Evolutionary conservation across 78 protist species (phyloP).

Genomic region (Chrysochromulina parva): DNA sequence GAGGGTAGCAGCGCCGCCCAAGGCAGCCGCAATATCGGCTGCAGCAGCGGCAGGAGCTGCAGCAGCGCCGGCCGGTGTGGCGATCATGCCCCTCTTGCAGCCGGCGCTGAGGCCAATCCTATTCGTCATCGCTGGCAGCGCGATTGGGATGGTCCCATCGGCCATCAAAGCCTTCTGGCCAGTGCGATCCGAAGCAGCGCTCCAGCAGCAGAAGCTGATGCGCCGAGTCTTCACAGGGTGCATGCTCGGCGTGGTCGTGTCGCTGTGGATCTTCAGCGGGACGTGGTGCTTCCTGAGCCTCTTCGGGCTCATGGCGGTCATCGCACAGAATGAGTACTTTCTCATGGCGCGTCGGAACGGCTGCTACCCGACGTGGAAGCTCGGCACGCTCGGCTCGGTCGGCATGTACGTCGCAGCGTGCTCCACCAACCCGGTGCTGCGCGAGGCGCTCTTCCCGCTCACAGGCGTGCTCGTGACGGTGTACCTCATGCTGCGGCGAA

Average conservation of each 20-base stretch:
- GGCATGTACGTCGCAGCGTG: background rate
- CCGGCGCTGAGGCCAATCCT: too few relatives aligned
- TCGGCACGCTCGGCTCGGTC: background rate
- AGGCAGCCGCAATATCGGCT: too few relatives aligned
- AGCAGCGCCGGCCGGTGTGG: too few relatives aligned
- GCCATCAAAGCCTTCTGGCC: too few relatives aligned
- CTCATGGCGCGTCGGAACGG: background rate
- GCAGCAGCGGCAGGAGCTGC: too few relatives aligned
- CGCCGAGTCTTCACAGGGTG: background rate
- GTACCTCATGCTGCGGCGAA: slow-evolving; percentile 9
- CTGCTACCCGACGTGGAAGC: background rate
- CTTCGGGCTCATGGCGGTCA: background rate
- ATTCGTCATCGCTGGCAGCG: too few relatives aligned
- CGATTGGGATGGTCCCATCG: too few relatives aligned
- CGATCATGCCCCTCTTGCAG: too few relatives aligned
- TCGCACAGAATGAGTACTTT: slow-evolving; percentile 25
- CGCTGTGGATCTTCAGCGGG: background rate
- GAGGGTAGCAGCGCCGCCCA: too few relatives aligned
- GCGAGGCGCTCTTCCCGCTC: slow-evolving; percentile 3
- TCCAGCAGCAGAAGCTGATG: too few relatives aligned
- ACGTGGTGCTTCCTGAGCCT: background rate
- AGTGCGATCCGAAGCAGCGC: too few relatives aligned
- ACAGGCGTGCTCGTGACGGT: background rate
- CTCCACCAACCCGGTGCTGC: background rate
- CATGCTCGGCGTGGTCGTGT: background rate